Conservation (phyloP, 768 basidiomycete species). For the Amyloporia xantha region DNA sequence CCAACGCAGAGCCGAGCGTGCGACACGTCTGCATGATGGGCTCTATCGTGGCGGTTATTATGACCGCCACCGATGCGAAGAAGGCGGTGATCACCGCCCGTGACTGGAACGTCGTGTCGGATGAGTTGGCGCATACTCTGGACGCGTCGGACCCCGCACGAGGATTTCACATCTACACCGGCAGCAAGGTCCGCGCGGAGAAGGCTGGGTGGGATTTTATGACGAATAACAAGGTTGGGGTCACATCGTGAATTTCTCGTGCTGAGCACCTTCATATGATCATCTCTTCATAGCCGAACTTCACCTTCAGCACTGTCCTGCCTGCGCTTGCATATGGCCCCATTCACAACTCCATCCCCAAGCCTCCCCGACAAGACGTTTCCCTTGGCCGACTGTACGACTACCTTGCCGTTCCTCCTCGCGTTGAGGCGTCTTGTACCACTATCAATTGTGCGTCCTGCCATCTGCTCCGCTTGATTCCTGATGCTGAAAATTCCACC, state of each 20-base stretch:
- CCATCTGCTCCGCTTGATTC: too few relatives aligned
- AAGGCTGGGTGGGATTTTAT: neutral
- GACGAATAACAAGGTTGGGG: neutral
- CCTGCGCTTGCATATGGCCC: neutral
- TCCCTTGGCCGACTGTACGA: neutral
- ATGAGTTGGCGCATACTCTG: neutral
- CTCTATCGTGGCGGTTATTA: neutral
- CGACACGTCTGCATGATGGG: neutral
- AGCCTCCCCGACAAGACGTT: neutral
- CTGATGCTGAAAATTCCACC: neutral
- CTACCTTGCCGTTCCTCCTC: too few relatives aligned
- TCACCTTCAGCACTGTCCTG: neutral
- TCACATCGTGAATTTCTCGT: neutral
- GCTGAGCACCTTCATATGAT: too few relatives aligned
- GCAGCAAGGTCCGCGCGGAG: neutral
- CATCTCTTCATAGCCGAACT: neutral
- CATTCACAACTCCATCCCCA: neutral
- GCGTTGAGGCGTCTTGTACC: neutral
- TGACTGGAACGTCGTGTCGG: neutral
- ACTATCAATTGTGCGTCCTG: neutral
- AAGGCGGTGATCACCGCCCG: neutral
- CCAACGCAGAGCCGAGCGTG: neutral
- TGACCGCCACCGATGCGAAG: neutral
- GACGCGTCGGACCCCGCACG: neutral
- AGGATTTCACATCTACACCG: neutral